Percentiles rank a stretch among this genome's conserved stretches.
Evolutionary conservation across 495 filamentous ascomycete genomes (phyloP).

Genomic region (Trichoderma gamsii): DNA sequence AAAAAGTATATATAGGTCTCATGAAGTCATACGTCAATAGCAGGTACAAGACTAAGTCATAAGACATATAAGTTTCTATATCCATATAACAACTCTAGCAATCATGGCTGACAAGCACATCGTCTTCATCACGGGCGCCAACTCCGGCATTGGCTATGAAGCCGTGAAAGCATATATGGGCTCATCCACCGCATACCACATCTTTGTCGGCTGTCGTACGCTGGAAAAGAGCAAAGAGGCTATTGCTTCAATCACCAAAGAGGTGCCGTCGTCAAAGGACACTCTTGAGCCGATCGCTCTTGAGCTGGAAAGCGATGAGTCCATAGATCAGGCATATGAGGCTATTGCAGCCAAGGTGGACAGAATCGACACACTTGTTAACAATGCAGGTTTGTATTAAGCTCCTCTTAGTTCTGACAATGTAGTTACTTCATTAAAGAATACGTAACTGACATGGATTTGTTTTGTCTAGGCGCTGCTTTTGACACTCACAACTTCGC

Average conservation of each 20-base stretch:
- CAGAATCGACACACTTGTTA: conserved; percentile 45
- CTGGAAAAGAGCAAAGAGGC: conserved; percentile 19
- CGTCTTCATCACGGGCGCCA: conserved; percentile 45
- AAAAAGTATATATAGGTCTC: neutral
- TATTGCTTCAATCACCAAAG: neutral
- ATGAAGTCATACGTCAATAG: neutral
- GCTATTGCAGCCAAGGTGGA: conserved; percentile 34
- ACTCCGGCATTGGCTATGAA: conserved; percentile 43
- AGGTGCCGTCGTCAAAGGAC: neutral
- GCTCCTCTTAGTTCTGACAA: neutral
- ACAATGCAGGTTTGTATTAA: conserved; percentile 39
- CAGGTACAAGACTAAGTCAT: neutral
- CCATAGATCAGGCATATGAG: conserved; percentile 38
- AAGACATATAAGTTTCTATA: neutral
- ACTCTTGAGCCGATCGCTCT: conserved; percentile 25
- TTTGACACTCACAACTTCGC: neutral
- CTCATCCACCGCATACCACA: conserved; percentile 29
- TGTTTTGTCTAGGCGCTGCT: neutral
- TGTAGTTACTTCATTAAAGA: neutral
- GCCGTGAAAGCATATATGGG: conserved; percentile 34
- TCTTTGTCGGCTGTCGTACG: conserved; percentile 32
- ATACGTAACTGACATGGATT: neutral
- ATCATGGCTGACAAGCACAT: conserved; percentile 24
- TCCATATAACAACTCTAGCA: neutral
- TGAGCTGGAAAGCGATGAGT: conserved; percentile 48